Evolutionary conservation across 108 stramenopile species (phyloP).

Genomic region (Craspedostauros australis): DNA sequence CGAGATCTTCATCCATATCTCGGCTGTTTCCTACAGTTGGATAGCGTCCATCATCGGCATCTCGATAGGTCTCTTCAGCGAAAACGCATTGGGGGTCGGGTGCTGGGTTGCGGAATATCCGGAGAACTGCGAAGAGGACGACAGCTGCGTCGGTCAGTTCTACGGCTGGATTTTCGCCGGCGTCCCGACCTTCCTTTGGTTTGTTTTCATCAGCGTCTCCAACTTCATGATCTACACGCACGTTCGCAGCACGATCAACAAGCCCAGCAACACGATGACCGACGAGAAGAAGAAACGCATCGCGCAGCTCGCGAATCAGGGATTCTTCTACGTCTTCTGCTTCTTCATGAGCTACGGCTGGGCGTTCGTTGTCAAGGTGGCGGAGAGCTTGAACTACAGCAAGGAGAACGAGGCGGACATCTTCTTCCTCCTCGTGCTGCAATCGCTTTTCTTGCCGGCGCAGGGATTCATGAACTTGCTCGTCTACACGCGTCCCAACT

Average conservation of each 20-base stretch:
- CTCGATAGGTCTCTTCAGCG: background rate
- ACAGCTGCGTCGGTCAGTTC: background rate
- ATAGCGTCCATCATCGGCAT: no score
- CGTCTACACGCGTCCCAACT: constrained; percentile 37
- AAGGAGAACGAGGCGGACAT: constrained; percentile 1
- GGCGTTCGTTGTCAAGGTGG: background rate
- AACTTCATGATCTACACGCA: constrained; percentile 8
- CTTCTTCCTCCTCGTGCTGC: constrained; percentile 26
- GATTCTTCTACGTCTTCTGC: constrained; percentile 9
- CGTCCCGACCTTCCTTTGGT: background rate
- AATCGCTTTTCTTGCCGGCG: constrained; percentile 41
- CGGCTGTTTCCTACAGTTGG: no score
- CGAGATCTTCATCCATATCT: constrained; percentile 4
- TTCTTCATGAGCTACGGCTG: constrained; percentile 11
- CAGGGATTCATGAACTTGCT: constrained; percentile 55
- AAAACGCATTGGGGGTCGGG: background rate
- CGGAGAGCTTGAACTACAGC: constrained; percentile 20
- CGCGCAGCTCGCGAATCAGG: constrained; percentile 9
- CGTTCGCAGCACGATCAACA: background rate
- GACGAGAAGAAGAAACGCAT: background rate
- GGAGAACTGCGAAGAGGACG: background rate
- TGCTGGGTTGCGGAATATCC: constrained; percentile 15
- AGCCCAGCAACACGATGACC: background rate
- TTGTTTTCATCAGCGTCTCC: constrained; percentile 2
- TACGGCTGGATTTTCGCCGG: constrained; percentile 5